Evolutionary conservation across 768 basidiomycete genomes (phyloP), one percentile per base, ranked within the genome.

Genomic region (Pisolithus marmoratus): DNA sequence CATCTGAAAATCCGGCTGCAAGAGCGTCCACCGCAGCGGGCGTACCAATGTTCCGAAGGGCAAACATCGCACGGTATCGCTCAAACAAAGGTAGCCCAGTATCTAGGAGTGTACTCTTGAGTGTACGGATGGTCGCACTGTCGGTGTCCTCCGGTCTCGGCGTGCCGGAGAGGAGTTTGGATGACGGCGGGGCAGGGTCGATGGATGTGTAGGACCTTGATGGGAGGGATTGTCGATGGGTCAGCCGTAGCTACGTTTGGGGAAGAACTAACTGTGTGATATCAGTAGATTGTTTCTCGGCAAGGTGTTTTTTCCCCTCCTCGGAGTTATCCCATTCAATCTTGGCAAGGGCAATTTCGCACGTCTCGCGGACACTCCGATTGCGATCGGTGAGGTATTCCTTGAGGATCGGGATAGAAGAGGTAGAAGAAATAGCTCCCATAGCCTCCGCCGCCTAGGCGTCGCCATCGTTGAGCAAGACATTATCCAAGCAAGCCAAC

Each of bases 31-130:
- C 88, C 2, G 94, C 94, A 3, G 78, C 79, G 17, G 83, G 76
- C 2, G 87, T 85, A 29, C 90, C 88, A n/a, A 94, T 87, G 66
- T 99, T 96, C 36, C 96, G 82, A 42, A 99, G 78, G 2, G 93
- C 87, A 66, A 99, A 99, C 96, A 99, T 98, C 42, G 96, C 95
- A 11, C 96, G 84, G 65, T 99, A 99, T 24, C 96, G 83, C 59
- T 90, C 83, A 63, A 98, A 99, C 0, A 99, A 80, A 0, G 90
- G 77, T 1, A 88, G 68, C 4, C 70, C 65, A 2, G 72, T 74
- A 63, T 95, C 75, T 20, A 94, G 77, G 2, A 98, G 74, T 12
- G 76, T 80, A 1, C 69, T 59, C 38, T 79, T 79, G 7, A 97
- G 79, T 6, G 72, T 65, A 5, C 74, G 58, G 54, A 94, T 78